phyloP scores from a whole-genome alignment of 108 stramenopile genomes.

The Bacterosira constricta region DNA sequence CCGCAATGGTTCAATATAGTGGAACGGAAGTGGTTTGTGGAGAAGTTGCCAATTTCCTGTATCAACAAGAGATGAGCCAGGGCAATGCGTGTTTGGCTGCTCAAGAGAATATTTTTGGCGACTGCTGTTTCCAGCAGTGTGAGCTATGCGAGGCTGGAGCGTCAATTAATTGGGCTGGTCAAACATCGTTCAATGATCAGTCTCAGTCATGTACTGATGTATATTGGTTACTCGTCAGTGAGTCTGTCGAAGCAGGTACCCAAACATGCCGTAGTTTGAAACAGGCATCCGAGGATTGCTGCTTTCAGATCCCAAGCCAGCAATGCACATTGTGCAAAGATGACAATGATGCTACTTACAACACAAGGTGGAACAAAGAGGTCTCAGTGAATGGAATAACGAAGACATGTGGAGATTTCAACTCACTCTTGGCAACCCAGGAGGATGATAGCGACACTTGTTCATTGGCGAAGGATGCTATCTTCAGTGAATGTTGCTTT shows the following conservation, averaged over 20 bases:
- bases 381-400: constrained; percentile 41
- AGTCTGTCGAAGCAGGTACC: constrained; percentile 22
- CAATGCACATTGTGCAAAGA: constrained; percentile 46
- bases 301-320: constrained; percentile 32
- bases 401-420: constrained; percentile 51
- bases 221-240: constrained; percentile 40
- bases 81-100: constrained; percentile 46
- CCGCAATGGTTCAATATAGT: constrained; percentile 30
- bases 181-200: constrained; percentile 34
- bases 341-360: constrained; percentile 47
- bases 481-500: constrained; percentile 46
- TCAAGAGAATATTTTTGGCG: constrained; percentile 44
- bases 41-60: constrained; percentile 41
- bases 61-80: constrained; percentile 43
- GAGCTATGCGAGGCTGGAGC: constrained; percentile 38
- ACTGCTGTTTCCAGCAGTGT: constrained; percentile 50
- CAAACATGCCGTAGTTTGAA: constrained; percentile 21
- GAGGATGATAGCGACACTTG: constrained; percentile 44
- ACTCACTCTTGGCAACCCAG: constrained; percentile 47
- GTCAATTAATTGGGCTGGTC: constrained; percentile 44
- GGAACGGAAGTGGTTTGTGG: constrained; percentile 35
- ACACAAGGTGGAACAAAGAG: constrained; percentile 47
- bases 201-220: constrained; percentile 50
- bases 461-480: constrained; percentile 31
- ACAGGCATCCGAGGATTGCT: constrained; percentile 40